Conservation (phyloP, 2,329 filamentous ascomycete species). For the Daldinia eschscholtzii region DNA sequence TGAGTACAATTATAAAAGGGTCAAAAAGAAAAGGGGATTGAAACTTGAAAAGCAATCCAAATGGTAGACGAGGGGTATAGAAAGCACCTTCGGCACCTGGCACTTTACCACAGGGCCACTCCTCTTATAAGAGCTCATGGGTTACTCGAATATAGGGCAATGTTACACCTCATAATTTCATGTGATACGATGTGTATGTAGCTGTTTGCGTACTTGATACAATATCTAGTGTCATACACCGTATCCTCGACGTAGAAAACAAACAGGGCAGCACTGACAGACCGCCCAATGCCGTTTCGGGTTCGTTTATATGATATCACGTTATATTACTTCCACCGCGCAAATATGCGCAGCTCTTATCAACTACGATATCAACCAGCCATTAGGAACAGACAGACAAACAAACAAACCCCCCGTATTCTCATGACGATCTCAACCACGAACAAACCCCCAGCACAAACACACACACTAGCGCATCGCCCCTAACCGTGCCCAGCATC, state of each 20-base stretch:
- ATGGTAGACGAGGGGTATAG: not conserved
- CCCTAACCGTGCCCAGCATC: slow-evolving; percentile 78
- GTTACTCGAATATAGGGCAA: no score
- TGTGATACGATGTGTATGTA: no score
- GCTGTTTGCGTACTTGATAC: not conserved
- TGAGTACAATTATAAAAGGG: no score
- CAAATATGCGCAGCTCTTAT: not conserved
- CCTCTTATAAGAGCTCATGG: no score
- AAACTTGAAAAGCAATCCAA: no score
- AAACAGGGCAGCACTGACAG: not conserved
- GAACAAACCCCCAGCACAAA: slow-evolving; percentile 76
- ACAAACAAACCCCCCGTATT: not conserved
- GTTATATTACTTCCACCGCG: not conserved
- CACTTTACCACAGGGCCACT: not conserved
- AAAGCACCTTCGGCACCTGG: not conserved
- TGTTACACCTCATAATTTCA: no score
- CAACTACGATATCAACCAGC: not conserved
- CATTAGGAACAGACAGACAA: not conserved
- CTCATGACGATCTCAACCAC: slow-evolving; percentile 57
- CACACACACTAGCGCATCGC: slow-evolving; percentile 80
- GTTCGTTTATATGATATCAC: not conserved
- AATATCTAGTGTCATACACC: not conserved
- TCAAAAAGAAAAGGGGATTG: no score
- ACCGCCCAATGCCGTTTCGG: not conserved
- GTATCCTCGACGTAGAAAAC: not conserved